These are phyloP conservation scores for Xylaria nigripes DNA, from an alignment of 495 filamentous ascomycete genomes.

Conservation along the genomic window DNA sequence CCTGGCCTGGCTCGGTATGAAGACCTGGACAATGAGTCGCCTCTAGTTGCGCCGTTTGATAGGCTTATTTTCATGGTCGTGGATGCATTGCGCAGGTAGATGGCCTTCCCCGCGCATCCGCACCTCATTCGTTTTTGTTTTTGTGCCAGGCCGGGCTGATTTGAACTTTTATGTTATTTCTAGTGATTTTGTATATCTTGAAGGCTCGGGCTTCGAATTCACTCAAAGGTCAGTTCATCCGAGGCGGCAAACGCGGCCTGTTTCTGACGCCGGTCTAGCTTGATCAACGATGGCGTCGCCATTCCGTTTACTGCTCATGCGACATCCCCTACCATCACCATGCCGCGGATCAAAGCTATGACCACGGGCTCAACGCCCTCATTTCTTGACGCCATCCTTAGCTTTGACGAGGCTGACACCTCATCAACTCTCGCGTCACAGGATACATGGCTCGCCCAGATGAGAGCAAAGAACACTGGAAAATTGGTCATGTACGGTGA, in stretches of 20 bases:
- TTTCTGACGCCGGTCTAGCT: slow-evolving; percentile 41
- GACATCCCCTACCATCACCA: slow-evolving; percentile 93
- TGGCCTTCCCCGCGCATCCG: slow-evolving; percentile 1
- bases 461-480: slow-evolving; percentile 61
- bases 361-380: slow-evolving; percentile 95
- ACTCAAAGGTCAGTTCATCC: slow-evolving; percentile 65
- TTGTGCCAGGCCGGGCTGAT: slow-evolving; percentile 6
- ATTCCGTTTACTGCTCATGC: slow-evolving; percentile 94
- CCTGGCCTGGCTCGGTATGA: slow-evolving; percentile 68
- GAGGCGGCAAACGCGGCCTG: background rate
- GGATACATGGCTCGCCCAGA: slow-evolving; percentile 92
- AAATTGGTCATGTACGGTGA: slow-evolving; percentile 93
- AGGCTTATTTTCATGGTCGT: slow-evolving; percentile 96
- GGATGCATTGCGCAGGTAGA: slow-evolving; percentile 83
- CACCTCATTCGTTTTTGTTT: slow-evolving; percentile 1
- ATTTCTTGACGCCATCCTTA: slow-evolving; percentile 94
- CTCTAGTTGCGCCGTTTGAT: slow-evolving; percentile 63
- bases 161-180: background rate
- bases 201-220: slow-evolving; percentile 74
- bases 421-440: slow-evolving; percentile 75
- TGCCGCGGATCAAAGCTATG: slow-evolving; percentile 96
- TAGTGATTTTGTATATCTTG: slow-evolving; percentile 90
- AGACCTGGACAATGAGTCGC: slow-evolving; percentile 36
- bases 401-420: slow-evolving; percentile 90
- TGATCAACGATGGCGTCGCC: slow-evolving; percentile 74